Evolutionary conservation across 345 rosid species (phyloP), one percentile per base, ranked within the genome.

Genomic region (Eucalyptus pauciflora): DNA sequence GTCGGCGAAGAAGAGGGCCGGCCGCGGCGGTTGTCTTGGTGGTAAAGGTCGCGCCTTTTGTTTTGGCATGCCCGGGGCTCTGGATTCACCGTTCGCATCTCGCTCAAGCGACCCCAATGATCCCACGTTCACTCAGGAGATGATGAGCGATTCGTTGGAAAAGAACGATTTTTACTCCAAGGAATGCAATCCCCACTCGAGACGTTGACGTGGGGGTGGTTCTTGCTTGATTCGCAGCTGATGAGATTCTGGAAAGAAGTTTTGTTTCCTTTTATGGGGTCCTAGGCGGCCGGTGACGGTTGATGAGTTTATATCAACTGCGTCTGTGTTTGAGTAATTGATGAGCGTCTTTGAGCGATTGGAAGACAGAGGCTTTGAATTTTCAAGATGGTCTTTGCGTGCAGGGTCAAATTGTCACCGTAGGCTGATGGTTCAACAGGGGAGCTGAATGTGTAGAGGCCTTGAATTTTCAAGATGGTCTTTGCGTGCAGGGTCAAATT

Each of bases 91-190:
- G 86, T 88, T 54, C 52, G 90, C 88, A 46, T 93, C 95, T 51
- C 79, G 33, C 8, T 50, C 91, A 29, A 93, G 93, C 48, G 96
- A 95, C 60, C 95, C 96, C 56, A 91, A 94, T 92, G 92, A 92
- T 86, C 92, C 93, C 46, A 56, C 79, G 14, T 93, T 92, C 86
- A 89, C 94, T 24, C 50, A 79, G 67, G 95, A 90, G 48, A 94
- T 87, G 96, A 86, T 95, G 64, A 93, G 85, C 86, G 48, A 45
- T 64, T 86, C 94, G 92, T 93, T 95, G 49, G 94, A 94, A 92
- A 90, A 25, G 33, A 95, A 94, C 88, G 94, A 91, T 91, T 95
- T 95, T 88, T 93, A 91, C 91, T 92, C 93, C 86, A 89, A 85
- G 69, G 95, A 95, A 60, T 94, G 94, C 91, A 93, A 94, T 91